These are phyloP conservation scores for Bipolaris cookei DNA, from an alignment of 2,329 filamentous ascomycete species.

Conservation along the genomic window DNA sequence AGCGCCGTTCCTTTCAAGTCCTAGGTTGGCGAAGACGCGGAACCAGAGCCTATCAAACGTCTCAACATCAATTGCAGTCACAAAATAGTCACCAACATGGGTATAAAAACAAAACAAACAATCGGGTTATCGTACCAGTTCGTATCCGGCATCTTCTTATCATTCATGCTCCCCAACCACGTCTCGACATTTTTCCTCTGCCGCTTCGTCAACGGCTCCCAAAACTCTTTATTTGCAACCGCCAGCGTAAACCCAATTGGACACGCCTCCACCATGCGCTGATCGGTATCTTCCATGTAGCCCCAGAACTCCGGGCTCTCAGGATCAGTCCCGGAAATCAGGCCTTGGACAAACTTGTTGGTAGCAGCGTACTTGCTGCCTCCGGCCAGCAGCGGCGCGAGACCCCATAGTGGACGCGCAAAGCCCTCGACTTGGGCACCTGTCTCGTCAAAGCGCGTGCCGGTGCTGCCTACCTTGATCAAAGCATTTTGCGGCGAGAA, in stretches of 20 bases:
- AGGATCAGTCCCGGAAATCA: slow-evolving; percentile 74
- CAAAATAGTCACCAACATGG: not conserved
- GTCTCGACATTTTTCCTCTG: slow-evolving; percentile 70
- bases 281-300: slow-evolving; percentile 75
- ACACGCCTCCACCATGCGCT: slow-evolving; percentile 86
- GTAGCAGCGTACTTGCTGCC: slow-evolving; percentile 69
- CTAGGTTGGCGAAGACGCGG: slow-evolving; percentile 81
- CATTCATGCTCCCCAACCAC: slow-evolving; percentile 80
- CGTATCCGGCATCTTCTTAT: slow-evolving; percentile 72
- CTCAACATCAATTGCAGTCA: slow-evolving; percentile 21
- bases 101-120: not conserved
- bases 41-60: slow-evolving; percentile 73
- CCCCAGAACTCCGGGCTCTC: slow-evolving; percentile 77
- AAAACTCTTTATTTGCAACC: slow-evolving; percentile 68
- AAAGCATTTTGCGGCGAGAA: slow-evolving; percentile 71
- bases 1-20: slow-evolving; percentile 75
- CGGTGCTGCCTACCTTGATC: slow-evolving; percentile 72
- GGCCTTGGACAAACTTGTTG: slow-evolving; percentile 71
- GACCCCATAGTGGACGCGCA: slow-evolving; percentile 76
- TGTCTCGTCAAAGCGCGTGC: slow-evolving; percentile 77
- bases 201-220: slow-evolving; percentile 67
- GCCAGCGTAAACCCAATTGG: slow-evolving; percentile 77
- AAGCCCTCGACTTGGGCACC: slow-evolving; percentile 80
- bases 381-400: slow-evolving; percentile 73
- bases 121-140: slow-evolving; percentile 60